A percentile compares a stretch with the other conserved stretches of the same genome.
Conservation (phyloP, 2,329 filamentous ascomycete species). For the Xylaria sp. region DNA sequence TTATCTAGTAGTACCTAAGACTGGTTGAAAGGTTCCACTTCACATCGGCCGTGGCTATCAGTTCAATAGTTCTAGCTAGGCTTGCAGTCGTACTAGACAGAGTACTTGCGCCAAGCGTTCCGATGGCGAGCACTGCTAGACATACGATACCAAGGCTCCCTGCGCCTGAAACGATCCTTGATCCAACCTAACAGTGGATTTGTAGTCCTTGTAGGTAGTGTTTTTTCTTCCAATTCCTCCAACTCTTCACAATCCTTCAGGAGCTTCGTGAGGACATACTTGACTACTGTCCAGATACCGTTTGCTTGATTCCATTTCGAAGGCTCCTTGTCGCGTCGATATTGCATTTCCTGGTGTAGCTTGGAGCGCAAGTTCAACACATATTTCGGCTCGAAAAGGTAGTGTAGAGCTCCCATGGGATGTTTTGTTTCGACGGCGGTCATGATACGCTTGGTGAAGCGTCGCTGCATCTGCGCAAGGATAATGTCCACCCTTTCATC, state of each 20-base stretch:
- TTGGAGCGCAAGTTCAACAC: background rate
- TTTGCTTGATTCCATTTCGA: slow-evolving; percentile 10
- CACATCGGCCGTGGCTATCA: too few species aligned
- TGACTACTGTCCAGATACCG: slow-evolving; percentile 3
- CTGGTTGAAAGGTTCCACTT: too few species aligned
- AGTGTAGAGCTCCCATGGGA: background rate
- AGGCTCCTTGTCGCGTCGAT: background rate
- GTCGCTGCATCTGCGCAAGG: slow-evolving; percentile 1
- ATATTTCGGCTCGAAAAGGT: background rate
- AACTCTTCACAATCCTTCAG: background rate
- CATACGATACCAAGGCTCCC: background rate
- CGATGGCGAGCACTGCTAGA: background rate
- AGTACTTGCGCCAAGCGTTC: background rate
- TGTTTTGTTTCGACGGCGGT: background rate
- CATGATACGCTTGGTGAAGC: background rate
- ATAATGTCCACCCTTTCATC: background rate
- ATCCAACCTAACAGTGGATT: background rate
- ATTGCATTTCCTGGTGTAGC: background rate
- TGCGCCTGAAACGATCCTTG: background rate
- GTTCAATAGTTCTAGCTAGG: too few species aligned
- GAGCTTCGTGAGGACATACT: background rate
- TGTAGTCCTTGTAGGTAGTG: background rate
- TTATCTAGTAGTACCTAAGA: too few species aligned
- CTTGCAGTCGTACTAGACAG: background rate
- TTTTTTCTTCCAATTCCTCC: background rate